A percentile compares a stretch with the other conserved stretches of the same genome.
These are phyloP conservation scores for Leccinum obscurum DNA, from an alignment of 768 basidiomycete genomes.

Conservation along the genomic window DNA sequence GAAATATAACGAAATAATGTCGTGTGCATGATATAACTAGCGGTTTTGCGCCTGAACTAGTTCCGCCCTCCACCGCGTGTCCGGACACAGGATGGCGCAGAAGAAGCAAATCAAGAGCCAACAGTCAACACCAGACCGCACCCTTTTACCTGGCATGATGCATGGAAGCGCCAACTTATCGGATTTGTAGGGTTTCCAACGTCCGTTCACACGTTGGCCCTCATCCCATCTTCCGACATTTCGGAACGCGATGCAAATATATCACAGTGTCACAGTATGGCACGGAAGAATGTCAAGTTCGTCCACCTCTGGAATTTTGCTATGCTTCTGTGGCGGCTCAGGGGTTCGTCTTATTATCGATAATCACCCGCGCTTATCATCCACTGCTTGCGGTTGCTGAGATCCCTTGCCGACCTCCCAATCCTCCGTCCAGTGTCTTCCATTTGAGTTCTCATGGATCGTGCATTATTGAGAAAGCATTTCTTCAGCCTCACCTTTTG, in stretches of 20 bases:
- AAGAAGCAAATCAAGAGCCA: constrained; percentile 4
- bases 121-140: not conserved
- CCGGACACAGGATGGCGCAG: constrained; percentile 2
- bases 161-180: not conserved
- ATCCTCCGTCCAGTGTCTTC: not conserved
- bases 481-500: not conserved
- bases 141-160: not conserved
- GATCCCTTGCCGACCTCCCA: constrained; percentile 1
- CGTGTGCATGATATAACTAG: constrained; percentile 14
- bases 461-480: not conserved
- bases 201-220: constrained; percentile 19
- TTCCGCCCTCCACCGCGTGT: constrained; percentile 3
- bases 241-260: constrained; percentile 16
- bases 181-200: constrained; percentile 10
- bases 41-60: constrained; percentile 9
- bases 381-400: constrained; percentile 3
- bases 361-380: constrained; percentile 26
- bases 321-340: constrained; percentile 29
- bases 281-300: constrained; percentile 20
- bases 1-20: constrained; percentile 10
- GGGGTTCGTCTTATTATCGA: constrained; percentile 24
- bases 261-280: constrained; percentile 18
- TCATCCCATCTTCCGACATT: constrained; percentile 14
- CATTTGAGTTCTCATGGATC: constrained; percentile 1
- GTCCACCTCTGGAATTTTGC: constrained; percentile 24